These are phyloP conservation scores for Avena eriantha DNA, from an alignment of 176 grass and related monocot genomes.

Conservation along the genomic window DNA sequence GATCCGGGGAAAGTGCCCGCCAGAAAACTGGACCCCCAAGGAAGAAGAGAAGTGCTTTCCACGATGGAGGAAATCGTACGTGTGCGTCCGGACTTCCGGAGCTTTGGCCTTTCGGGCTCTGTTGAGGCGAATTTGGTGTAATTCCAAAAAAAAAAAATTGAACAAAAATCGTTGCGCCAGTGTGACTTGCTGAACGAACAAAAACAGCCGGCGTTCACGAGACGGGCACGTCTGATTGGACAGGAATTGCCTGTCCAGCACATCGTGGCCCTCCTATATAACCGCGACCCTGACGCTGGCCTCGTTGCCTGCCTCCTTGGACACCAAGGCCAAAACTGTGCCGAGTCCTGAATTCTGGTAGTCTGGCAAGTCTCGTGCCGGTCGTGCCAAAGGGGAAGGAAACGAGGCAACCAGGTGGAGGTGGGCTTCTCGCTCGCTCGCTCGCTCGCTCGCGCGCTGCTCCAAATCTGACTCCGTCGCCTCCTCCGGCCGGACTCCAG, in stretches of 20 bases:
- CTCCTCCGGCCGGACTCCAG: neutral
- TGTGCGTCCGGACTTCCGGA: neutral
- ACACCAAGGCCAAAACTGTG: neutral
- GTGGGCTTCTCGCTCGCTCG: neutral
- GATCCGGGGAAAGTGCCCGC: constrained; percentile 40
- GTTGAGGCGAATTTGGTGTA: neutral
- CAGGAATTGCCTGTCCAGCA: neutral
- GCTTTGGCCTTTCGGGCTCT: neutral
- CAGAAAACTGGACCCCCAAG: constrained; percentile 31
- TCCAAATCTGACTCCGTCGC: neutral
- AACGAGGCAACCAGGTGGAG: neutral
- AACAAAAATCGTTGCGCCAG: too few species aligned
- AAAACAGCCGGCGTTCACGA: neutral
- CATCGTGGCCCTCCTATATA: neutral
- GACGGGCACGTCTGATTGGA: neutral
- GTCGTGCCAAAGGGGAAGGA: neutral
- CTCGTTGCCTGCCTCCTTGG: neutral
- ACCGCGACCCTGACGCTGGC: neutral
- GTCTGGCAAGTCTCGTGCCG: neutral
- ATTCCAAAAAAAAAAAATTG: too few species aligned
- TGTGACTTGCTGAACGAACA: neutral
- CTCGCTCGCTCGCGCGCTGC: neutral
- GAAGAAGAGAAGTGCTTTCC: neutral
- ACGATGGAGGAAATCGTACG: neutral
- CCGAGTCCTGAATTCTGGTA: neutral